Evolutionary conservation across 31 red algal genomes (phyloP).

Genomic region (Asparagopsis taxiformis): DNA sequence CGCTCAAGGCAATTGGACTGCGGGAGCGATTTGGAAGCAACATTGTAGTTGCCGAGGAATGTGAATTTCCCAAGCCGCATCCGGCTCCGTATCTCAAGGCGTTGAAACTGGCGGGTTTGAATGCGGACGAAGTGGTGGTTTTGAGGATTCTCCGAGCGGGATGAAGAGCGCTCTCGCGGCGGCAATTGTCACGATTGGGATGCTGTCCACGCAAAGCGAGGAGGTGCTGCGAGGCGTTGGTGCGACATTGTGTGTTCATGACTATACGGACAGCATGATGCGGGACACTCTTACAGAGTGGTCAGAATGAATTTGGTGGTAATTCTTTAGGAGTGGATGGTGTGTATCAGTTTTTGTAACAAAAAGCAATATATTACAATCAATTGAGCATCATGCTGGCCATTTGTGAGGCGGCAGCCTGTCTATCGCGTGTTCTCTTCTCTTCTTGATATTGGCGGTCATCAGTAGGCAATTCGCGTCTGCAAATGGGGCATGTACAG

Average conservation of each 20-base stretch:
- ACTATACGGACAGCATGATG: conserved; percentile 38
- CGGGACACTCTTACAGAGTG: conserved; percentile 24
- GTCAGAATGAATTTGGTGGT: conserved; percentile 10
- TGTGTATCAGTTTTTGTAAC: not conserved
- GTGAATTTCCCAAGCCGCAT: conserved; percentile 49
- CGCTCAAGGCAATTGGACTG: conserved; percentile 32
- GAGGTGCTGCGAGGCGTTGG: conserved; percentile 28
- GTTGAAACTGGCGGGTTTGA: conserved; percentile 23
- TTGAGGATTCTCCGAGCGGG: conserved; percentile 66
- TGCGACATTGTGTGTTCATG: conserved; percentile 44
- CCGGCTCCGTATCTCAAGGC: conserved; percentile 51
- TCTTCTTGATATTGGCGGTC: conserved; percentile 35
- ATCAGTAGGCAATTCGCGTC: conserved; percentile 66
- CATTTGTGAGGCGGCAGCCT: conserved; percentile 32
- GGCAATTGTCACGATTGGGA: conserved; percentile 52
- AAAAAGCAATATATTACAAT: conserved; percentile 1
- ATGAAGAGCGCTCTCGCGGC: conserved; percentile 37
- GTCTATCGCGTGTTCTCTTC: conserved; percentile 15
- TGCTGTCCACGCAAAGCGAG: conserved; percentile 51
- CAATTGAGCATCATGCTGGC: conserved; percentile 41
- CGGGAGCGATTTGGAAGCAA: conserved; percentile 17
- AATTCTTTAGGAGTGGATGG: not conserved
- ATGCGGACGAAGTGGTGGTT: conserved; percentile 42
- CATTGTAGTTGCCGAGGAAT: conserved; percentile 59
- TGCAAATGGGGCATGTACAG: conserved; percentile 81